These are phyloP conservation scores for Candida xiaguanensis DNA, from an alignment of 805 yeast genomes.

Conservation along the genomic window DNA sequence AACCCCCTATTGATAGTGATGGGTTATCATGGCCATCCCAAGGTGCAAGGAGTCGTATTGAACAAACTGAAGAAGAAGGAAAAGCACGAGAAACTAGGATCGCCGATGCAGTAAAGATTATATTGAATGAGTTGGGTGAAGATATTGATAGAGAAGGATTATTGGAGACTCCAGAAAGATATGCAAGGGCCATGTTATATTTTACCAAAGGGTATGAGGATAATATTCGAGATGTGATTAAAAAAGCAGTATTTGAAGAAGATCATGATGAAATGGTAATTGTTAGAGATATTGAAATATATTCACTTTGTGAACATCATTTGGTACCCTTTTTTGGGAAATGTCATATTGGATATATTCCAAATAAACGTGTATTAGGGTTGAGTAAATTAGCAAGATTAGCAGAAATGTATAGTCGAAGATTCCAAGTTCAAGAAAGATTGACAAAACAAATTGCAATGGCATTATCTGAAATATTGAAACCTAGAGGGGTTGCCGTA, in stretches of 20 bases:
- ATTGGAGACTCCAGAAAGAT: slow-evolving; percentile 90
- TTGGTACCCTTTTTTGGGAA: slow-evolving; percentile 96
- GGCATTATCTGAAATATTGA: slow-evolving; percentile 86
- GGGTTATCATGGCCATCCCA: slow-evolving; percentile 92
- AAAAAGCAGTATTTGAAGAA: slow-evolving; percentile 94
- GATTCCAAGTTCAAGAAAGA: slow-evolving; percentile 97
- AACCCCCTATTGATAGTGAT: slow-evolving; percentile 84
- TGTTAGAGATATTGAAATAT: slow-evolving; percentile 89
- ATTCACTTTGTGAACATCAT: slow-evolving; percentile 95
- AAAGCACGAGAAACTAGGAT: slow-evolving; percentile 68
- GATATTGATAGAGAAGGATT: slow-evolving; percentile 86
- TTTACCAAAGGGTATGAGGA: slow-evolving; percentile 97
- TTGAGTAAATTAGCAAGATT: slow-evolving; percentile 88
- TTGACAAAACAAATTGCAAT: slow-evolving; percentile 95
- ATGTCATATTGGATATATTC: slow-evolving; percentile 97
- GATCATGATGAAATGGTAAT: slow-evolving; percentile 99
- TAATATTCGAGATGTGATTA: slow-evolving; percentile 85
- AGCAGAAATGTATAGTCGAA: slow-evolving; percentile 94
- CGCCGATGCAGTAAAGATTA: slow-evolving; percentile 76
- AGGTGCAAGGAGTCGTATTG: slow-evolving; percentile 78
- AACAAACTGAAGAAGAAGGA: slow-evolving; percentile 63
- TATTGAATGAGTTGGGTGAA: slow-evolving; percentile 84
- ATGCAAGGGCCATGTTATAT: slow-evolving; percentile 93
- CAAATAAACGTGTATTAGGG: slow-evolving; percentile 89
- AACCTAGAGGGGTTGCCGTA: slow-evolving; percentile 97